Percentiles rank a stretch among this genome's conserved stretches.
Evolutionary conservation across 106 monocot species (phyloP).

Genomic region (Acanthochlamys bracteata): DNA sequence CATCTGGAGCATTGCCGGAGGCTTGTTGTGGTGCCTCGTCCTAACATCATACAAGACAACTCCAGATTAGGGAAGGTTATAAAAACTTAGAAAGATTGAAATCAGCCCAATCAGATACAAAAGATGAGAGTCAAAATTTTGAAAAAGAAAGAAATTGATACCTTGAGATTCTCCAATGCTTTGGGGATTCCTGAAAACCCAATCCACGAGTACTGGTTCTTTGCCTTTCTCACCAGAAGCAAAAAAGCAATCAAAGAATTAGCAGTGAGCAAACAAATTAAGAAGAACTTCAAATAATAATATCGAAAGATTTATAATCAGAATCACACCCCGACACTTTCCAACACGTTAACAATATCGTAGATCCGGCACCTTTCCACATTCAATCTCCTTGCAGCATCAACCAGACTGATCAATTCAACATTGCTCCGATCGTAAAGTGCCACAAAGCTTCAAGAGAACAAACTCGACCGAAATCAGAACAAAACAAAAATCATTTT

Average conservation of each 20-base stretch:
- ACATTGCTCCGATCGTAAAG: conserved; percentile 61
- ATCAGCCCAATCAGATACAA: too few relatives aligned
- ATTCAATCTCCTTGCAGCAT: conserved; percentile 59
- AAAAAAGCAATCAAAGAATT: conserved; percentile 1
- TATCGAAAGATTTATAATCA: not conserved
- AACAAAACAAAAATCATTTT: not conserved
- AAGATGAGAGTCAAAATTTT: not conserved
- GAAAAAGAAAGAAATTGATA: conserved; percentile 6
- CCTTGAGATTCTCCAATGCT: conserved; percentile 60
- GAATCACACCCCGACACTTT: conserved; percentile 78
- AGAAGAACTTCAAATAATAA: not conserved
- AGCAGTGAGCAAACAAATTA: not conserved
- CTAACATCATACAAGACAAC: conserved; percentile 7
- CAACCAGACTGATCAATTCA: conserved; percentile 65
- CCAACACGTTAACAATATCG: conserved; percentile 90
- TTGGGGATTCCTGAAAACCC: conserved; percentile 77
- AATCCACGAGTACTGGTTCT: conserved; percentile 83
- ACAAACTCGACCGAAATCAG: not conserved
- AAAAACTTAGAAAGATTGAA: too few relatives aligned
- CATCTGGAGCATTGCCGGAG: not conserved
- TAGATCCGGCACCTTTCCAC: conserved; percentile 97
- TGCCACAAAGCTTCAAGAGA: conserved; percentile 45
- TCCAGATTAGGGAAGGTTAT: not conserved
- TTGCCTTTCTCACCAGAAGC: conserved; percentile 79
- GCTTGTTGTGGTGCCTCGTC: conserved; percentile 30